These are phyloP conservation scores for Aureobasidium sp. DNA, from an alignment of 2,329 filamentous ascomycete genomes.

Conservation along the genomic window DNA sequence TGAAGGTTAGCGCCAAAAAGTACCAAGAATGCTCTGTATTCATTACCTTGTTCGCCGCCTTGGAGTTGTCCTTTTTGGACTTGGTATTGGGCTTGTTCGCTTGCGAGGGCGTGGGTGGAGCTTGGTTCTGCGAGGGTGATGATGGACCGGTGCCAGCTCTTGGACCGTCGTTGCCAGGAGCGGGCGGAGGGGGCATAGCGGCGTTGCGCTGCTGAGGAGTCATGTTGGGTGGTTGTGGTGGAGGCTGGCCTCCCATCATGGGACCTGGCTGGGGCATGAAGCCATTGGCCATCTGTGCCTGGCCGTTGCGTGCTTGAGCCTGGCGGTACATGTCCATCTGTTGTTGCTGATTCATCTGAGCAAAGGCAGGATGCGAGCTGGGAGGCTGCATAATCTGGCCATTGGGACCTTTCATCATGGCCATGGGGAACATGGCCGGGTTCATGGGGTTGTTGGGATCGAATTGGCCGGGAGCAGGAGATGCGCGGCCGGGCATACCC, in stretches of 20 bases:
- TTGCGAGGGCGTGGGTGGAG: constrained; percentile 70
- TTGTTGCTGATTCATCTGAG: constrained; percentile 48
- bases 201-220: constrained; percentile 64
- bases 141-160: constrained; percentile 35
- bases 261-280: constrained; percentile 30
- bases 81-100: constrained; percentile 65
- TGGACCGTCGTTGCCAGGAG: constrained; percentile 31
- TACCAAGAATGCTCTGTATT: neutral
- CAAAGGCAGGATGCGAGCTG: constrained; percentile 56
- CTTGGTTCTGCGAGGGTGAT: constrained; percentile 41
- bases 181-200: constrained; percentile 45
- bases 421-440: constrained; percentile 28
- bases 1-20: neutral
- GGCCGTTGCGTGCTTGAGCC: constrained; percentile 23
- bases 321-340: constrained; percentile 36
- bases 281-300: constrained; percentile 30
- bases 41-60: constrained; percentile 32
- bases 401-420: constrained; percentile 48
- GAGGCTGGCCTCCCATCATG: constrained; percentile 34
- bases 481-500: constrained; percentile 53
- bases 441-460: constrained; percentile 39
- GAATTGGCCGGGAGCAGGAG: constrained; percentile 51
- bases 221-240: constrained; percentile 49
- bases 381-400: constrained; percentile 44
- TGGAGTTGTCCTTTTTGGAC: constrained; percentile 58